Percentiles rank a stretch among this genome's conserved stretches.
These are phyloP conservation scores for Fusarium musae DNA, from an alignment of 2,329 filamentous ascomycete genomes.

Conservation along the genomic window DNA sequence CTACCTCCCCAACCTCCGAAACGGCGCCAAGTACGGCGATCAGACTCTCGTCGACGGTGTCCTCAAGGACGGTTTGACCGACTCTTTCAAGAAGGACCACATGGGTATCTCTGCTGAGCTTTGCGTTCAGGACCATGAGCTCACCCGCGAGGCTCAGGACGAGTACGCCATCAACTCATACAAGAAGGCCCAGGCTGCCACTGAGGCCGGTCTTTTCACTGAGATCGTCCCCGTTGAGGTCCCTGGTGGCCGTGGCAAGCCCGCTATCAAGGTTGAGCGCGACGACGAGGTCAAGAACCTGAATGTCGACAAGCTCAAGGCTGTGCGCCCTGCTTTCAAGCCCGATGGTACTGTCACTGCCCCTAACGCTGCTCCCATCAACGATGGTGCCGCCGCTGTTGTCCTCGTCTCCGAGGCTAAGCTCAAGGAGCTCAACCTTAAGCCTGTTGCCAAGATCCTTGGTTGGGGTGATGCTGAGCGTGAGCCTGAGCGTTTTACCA, in stretches of 20 bases:
- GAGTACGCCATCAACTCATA: conserved; percentile 96
- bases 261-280: conserved; percentile 78
- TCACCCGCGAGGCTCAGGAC: conserved; percentile 89
- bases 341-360: conserved; percentile 91
- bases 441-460: conserved; percentile 94
- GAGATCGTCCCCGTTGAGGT: conserved; percentile 95
- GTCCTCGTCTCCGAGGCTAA: conserved; percentile 95
- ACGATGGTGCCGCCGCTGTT: conserved; percentile 91
- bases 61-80: conserved; percentile 92
- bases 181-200: conserved; percentile 89
- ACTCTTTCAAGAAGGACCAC: conserved; percentile 95
- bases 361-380: conserved; percentile 95
- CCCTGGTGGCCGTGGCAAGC: conserved; percentile 89
- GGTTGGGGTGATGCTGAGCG: conserved; percentile 97
- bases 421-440: conserved; percentile 89
- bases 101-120: conserved; percentile 96
- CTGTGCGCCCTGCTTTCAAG: conserved; percentile 86
- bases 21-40: conserved; percentile 93
- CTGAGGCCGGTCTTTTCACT: conserved; percentile 82
- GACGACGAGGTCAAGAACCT: conserved; percentile 98
- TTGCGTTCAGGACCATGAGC: conserved; percentile 83
- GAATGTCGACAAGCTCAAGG: conserved; percentile 83
- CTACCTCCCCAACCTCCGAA: conserved; percentile 89
- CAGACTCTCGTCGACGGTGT: conserved; percentile 90
- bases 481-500: conserved; percentile 94